Evolutionary conservation across 2,329 filamentous ascomycete genomes (phyloP), one percentile per base, ranked within the genome.

Genomic region (Aureobasidium melanogenum): DNA sequence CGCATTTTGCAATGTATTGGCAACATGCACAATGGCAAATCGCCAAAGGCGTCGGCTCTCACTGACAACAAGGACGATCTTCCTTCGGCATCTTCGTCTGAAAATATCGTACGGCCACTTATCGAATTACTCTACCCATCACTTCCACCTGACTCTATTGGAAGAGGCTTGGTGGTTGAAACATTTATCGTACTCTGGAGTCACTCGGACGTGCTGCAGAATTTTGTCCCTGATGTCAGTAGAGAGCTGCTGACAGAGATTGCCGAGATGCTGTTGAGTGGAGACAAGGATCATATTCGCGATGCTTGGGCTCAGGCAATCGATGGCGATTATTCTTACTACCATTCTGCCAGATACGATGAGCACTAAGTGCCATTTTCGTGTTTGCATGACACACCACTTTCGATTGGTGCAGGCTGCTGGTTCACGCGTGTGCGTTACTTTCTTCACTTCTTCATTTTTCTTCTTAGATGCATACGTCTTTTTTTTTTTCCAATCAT

Each of bases 181-280:
- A 61, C 59, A 17, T 61, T 61, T 15, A 61, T 61, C 30, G 59
- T 61, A 4, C 59, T 61, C 10, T 61, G 59, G 59, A 61, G 59
- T 19, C 59, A 61, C 47, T 61, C 59, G 50, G 59, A 61, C 22
- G 19, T 47, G 17, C 14, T 61, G 17, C 48, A 54, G 24, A 47
- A 54, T 32, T 61, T 61, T 24, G 59, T 61, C 30, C 59, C 59
- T 15, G 59, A 61, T 12, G 34, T 61, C 34, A 61, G 48, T 28
- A 34, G 59, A 28, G 59, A 61, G 17, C 41, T 61, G 1, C 19
- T 61, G 48, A 61, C 59, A n/a, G 59, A 61, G 19, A 61, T 61
- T 34, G 59, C 59, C 19, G 59, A 61, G 50, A 61, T 61, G 59
- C 32, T 61, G 28, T 38, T 61, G 48, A 55, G 48, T 41, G 59